These are phyloP conservation scores for Colletotrichum chrysophilum DNA, from an alignment of 2,329 filamentous ascomycete species.

Conservation along the genomic window DNA sequence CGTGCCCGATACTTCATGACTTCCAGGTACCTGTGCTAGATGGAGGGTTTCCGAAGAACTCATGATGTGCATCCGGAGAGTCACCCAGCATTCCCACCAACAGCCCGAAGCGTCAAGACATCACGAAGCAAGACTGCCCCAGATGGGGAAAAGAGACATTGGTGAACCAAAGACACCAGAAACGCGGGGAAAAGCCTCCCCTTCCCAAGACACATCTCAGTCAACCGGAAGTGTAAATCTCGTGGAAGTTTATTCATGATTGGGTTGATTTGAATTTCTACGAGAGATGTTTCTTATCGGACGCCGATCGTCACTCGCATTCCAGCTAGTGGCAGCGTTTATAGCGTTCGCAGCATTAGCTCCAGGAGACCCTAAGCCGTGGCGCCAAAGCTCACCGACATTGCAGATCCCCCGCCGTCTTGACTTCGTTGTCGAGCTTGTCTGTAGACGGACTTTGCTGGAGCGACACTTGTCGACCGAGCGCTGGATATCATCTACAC, in stretches of 20 bases:
- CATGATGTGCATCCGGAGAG: background rate
- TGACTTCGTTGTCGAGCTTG: background rate
- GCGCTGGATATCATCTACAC: background rate
- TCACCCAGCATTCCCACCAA: background rate
- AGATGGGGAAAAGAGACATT: background rate
- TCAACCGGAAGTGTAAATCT: background rate
- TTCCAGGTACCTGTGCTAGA: rapidly evolving
- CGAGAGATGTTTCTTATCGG: background rate
- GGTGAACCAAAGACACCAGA: background rate
- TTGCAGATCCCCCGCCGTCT: conserved; percentile 7
- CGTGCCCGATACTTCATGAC: rapidly evolving
- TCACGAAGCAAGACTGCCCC: background rate
- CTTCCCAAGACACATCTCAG: background rate
- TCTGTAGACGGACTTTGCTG: background rate
- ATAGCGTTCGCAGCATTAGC: background rate
- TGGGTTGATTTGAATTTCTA: background rate
- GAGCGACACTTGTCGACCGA: background rate
- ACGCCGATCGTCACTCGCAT: background rate
- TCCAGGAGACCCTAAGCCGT: background rate
- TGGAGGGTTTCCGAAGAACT: rapidly evolving
- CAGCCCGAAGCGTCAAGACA: background rate
- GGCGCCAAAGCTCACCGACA: background rate
- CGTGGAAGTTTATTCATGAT: background rate
- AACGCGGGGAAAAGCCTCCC: background rate
- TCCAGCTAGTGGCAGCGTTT: background rate